phyloP scores from a whole-genome alignment of 495 filamentous ascomycete species.

The Neurospora sp. region DNA sequence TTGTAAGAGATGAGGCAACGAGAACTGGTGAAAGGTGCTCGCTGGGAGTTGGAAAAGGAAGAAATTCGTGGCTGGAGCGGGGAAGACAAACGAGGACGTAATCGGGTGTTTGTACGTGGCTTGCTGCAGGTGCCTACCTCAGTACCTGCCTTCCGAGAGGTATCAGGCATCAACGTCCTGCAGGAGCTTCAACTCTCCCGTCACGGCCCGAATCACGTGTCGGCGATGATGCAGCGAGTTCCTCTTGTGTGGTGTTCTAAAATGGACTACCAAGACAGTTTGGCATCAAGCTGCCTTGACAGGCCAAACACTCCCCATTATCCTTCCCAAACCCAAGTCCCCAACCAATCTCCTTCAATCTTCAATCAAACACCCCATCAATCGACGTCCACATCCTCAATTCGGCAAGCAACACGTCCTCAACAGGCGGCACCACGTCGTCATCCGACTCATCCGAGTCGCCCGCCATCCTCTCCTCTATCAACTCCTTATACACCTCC shows the following conservation, averaged over 20 bases:
- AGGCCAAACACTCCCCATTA: neutral
- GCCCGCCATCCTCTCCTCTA: neutral
- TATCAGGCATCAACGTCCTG: neutral
- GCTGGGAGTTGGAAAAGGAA: neutral
- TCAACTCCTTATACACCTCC: neutral
- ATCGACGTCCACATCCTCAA: neutral
- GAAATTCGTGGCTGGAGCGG: neutral
- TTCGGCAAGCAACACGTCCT: neutral
- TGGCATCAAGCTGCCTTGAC: neutral
- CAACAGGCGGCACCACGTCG: neutral
- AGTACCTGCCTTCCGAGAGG: neutral
- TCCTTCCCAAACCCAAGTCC: neutral
- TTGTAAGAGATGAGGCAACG: neutral
- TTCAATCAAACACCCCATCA: neutral
- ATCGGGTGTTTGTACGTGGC: neutral
- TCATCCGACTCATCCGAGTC: neutral
- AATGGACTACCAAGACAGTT: neutral
- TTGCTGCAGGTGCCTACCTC: neutral
- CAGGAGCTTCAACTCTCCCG: neutral
- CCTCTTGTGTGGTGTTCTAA: neutral
- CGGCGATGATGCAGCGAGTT: neutral
- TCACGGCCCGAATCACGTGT: neutral
- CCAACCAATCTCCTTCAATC: neutral
- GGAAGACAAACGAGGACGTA: neutral
- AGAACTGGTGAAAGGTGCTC: neutral